Evolutionary conservation across 2,329 filamentous ascomycete genomes (phyloP), one percentile per base, ranked within the genome.

Genomic region (Pseudogymnoascus pannorum): DNA sequence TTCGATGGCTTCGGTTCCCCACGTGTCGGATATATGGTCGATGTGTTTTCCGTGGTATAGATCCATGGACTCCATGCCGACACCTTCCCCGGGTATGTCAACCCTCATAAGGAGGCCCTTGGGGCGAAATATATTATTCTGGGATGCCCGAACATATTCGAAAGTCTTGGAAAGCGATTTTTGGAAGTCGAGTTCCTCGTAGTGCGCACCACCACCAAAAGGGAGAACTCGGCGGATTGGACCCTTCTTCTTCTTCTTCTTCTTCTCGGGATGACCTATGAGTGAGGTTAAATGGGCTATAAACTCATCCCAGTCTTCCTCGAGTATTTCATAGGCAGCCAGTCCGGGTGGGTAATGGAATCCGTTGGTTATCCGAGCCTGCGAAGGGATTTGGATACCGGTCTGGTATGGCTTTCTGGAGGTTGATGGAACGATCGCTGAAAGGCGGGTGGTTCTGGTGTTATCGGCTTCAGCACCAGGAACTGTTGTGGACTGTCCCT

Each of bases 21-120:
- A 16, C 14, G 57, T 63, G 58, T 40, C 20, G 36, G 33, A 61
- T 33, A 59, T 58, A 35, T 33, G 60, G 48, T 61, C 42, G 14
- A 60, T 59, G 6, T 33, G 42, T 31, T 58, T 54, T 14, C 54
- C n/a, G 40, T 67, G 60, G 31, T 66, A 66, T 9, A 69, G 40
- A 36, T 69, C 67, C 66, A 69, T 68, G 33, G 61, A 64, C 14
- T 66, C 62, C 7, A 67, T 60, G 1, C 66, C 64, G 35, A 60
- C 62, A n/a, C 64, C 51, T 38, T 69, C 66, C 1, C 63, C 64
- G n/a, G 67, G 66, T 63, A 67, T 66, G 29, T 68, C 67, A 3
- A 67, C 24, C 14, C 66, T 59, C 62, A 68, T 63, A 16, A 69
- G 26, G 14, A 67, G 48, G 2, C 65, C 64, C n/a, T 63, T 61